Evolutionary conservation across 2,329 filamentous ascomycete species (phyloP), one percentile per base, ranked within the genome.

Genomic region (Apiospora sp.): DNA sequence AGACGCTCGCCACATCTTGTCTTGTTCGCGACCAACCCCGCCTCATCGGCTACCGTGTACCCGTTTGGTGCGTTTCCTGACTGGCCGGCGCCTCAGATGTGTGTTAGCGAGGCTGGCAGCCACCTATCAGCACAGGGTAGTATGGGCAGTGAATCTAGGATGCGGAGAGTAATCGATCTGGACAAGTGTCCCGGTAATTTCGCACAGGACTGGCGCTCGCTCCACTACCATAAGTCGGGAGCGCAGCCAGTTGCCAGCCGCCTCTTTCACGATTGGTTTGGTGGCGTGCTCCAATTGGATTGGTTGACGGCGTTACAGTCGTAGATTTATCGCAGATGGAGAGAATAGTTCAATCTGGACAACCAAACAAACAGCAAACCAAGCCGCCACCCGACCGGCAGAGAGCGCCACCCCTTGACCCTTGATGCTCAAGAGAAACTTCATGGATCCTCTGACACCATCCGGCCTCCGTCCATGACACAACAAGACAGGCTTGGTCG

Each of bases 151-250:
- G 19, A 64, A 64, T 64, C 58, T 64, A n/a, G 41, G 58, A 41
- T 64, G 58, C 58, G 58, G 58, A 64, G 58, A 24, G 34, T 41
- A 64, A 64, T 64, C 58, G 58, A 64, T 64, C 58, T 64, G 30
- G 58, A 34, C 58, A 64, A 64, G 58, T 64, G 34, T 64, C 34
- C 54, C 54, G 54, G 30, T 37, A 61, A 61, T 61, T 61, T 61
- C 54, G 54, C 54, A 34, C 54, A 61, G 24, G 51, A 54, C 51
- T 54, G 51, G 4, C 54, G 30, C 8, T 8, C 37, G 10, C 27
- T 61, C 54, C 54, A 61, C 54, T 37, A 37, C 4, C 54, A 30
- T 41, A 16, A 22, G 30, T 61, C 58, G 58, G 34, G 34, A 64
- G 34, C 34, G 22, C 58, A 64, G 7, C 58, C 5, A n/a, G n/a